Evolutionary conservation across 2,329 filamentous ascomycete genomes (phyloP).

Genomic region (Cladophialophora chaetospira): DNA sequence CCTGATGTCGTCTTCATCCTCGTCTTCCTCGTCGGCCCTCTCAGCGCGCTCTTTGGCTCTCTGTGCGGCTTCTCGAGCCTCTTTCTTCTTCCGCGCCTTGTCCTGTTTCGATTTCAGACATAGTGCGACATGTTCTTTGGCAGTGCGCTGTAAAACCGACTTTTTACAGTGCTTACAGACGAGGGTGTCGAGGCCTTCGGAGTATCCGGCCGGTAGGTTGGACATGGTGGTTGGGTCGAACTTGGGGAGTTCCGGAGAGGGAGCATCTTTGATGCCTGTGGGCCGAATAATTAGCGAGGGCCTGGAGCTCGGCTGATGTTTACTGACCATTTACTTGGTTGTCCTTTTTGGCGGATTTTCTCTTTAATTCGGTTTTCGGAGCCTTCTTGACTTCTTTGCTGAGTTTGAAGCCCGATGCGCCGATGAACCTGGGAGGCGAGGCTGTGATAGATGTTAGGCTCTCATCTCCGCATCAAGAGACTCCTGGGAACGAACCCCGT

Average conservation of each 20-base stretch:
- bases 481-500: no score
- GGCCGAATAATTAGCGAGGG: not conserved
- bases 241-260: constrained; percentile 50
- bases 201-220: constrained; percentile 71
- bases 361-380: constrained; percentile 49
- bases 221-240: constrained; percentile 76
- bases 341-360: constrained; percentile 39
- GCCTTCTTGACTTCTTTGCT: constrained; percentile 48
- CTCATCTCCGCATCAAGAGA: not conserved
- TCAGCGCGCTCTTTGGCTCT: constrained; percentile 56
- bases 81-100: constrained; percentile 75
- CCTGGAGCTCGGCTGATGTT: not conserved
- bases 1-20: constrained; percentile 46
- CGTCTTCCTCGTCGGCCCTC: constrained; percentile 49
- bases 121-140: constrained; percentile 76
- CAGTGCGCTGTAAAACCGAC: constrained; percentile 72
- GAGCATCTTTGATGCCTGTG: constrained; percentile 30
- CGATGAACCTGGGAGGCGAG: constrained; percentile 39
- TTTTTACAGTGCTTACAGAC: constrained; percentile 96
- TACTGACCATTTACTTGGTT: constrained; percentile 38
- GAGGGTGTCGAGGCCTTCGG: constrained; percentile 61
- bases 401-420: constrained; percentile 50
- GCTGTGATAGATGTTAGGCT: not conserved
- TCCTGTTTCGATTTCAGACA: constrained; percentile 85
- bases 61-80: constrained; percentile 70